Evolutionary conservation across 73 alveolate genomes (phyloP), one percentile per base, ranked within the genome.

Genomic region (Blepharisma stoltei): DNA sequence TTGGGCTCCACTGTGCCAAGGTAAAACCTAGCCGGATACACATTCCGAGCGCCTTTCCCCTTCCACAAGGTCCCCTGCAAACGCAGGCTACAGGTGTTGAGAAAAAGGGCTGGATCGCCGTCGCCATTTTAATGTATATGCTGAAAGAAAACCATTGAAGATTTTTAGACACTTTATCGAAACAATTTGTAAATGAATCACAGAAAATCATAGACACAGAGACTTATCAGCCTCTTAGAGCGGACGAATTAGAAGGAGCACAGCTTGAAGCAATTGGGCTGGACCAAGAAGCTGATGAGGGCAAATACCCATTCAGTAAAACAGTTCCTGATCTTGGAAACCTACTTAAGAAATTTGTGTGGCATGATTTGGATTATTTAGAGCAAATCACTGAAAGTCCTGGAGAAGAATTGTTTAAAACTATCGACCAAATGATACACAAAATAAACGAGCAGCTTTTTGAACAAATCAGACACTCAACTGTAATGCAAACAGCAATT

Each of bases 401-500:
- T 25, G 73, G 73, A 20, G 45, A 60, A 60, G 73, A 60, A 38
- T 38, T 60, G 14, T 60, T 60, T 60, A 60, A 60, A 60, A 60
- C 73, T 18, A 60, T 60, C 2, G 73, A 60, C 23, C 46, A 60
- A 60, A 8, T 60, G 38, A 60, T 60, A 38, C 73, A 60, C n/a
- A 20, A n/a, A 14, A 38, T 25, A 8, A 60, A 60, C 5, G 23
- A 60, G 23, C 37, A 14, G 37, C 45, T 60, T 18, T 60, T 60
- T 25, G n/a, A 14, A 60, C 73, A 60, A 25, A 60, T 60, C 2
- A 60, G 5, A 2, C 46, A 60, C 14, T 14, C 73, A 0, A 60
- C 73, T 9, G 73, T 60, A 25, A 8, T 60, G 45, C 73, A 60
- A 4, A 60, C 48, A 18, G 73, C 73, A 60, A 60, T 60, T 60